A percentile compares a stretch with the other conserved stretches of the same genome.
Conservation (phyloP, 352 stramenopile genomes). For the Phytophthora ramorum region DNA sequence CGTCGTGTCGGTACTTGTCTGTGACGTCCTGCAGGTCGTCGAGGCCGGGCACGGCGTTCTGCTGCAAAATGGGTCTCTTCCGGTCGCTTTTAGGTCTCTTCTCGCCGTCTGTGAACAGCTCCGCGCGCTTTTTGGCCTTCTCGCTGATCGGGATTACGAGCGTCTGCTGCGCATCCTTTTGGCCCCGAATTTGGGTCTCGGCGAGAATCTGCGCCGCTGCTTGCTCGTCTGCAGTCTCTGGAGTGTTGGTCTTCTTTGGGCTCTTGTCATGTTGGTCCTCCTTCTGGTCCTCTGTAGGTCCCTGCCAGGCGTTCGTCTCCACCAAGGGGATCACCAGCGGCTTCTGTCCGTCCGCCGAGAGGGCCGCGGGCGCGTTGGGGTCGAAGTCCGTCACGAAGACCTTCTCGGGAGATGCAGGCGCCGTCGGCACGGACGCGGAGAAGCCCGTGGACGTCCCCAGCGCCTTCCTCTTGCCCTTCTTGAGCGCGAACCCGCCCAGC, state of each 20-base stretch:
- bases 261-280: neutral
- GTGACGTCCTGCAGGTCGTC: constrained; percentile 73
- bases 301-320: constrained; percentile 61
- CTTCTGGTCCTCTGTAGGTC: neutral
- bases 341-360: constrained; percentile 36
- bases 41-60: constrained; percentile 77
- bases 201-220: constrained; percentile 52
- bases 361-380: constrained; percentile 37
- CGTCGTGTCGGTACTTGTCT: constrained; percentile 86
- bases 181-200: constrained; percentile 25
- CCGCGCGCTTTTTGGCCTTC: constrained; percentile 28
- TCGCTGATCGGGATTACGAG: constrained; percentile 69
- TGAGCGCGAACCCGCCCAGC: constrained; percentile 73
- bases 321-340: constrained; percentile 78
- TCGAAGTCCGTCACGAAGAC: constrained; percentile 85
- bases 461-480: constrained; percentile 66
- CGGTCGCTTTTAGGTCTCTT: constrained; percentile 24
- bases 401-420: constrained; percentile 38
- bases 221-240: constrained; percentile 37
- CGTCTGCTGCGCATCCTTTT: constrained; percentile 13
- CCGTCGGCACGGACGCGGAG: constrained; percentile 5
- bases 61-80: constrained; percentile 68
- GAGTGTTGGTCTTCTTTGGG: neutral
- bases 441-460: constrained; percentile 39
- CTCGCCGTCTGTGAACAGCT: constrained; percentile 49